A percentile compares a stretch with the other conserved stretches of the same genome.
These are phyloP conservation scores for Pleodorina starrii DNA, from an alignment of 139 green algal genomes.

Conservation along the genomic window DNA sequence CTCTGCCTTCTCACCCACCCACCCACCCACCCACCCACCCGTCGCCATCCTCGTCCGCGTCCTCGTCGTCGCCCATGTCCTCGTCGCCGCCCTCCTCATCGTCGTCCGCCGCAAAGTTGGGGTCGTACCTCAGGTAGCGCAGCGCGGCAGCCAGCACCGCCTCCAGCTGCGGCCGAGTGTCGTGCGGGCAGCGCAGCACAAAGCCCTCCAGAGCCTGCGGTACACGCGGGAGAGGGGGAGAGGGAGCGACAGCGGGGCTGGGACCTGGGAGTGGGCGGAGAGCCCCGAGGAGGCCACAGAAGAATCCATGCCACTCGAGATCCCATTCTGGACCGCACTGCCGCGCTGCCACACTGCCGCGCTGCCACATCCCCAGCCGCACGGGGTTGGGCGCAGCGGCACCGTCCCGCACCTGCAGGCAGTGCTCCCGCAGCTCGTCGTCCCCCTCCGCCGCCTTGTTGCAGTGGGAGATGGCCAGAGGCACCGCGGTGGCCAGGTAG, in stretches of 20 bases:
- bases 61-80: conserved; percentile 26
- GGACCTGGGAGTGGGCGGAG: no score
- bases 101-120: conserved; percentile 92
- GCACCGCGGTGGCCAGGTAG: conserved; percentile 75
- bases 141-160: conserved; percentile 57
- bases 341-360: no score
- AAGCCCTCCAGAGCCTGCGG: conserved; percentile 90
- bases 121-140: conserved; percentile 87
- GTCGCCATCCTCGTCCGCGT: conserved; percentile 40
- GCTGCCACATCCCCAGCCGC: no score
- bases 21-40: no score
- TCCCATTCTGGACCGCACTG: no score
- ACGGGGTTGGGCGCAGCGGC: no score
- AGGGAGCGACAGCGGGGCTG: no score
- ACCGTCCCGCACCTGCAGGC: conserved; percentile 82
- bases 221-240: no score
- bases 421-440: conserved; percentile 90
- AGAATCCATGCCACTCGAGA: no score
- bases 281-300: no score
- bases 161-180: conserved; percentile 63
- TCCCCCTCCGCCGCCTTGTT: conserved; percentile 77
- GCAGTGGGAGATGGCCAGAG: conserved; percentile 78
- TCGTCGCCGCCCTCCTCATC: conserved; percentile 73
- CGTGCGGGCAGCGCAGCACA: conserved; percentile 77
- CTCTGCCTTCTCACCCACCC: no score